A percentile compares a stretch with the other conserved stretches of the same genome.
These are phyloP conservation scores for Colletotrichum caudatum DNA, from an alignment of 2,329 filamentous ascomycete species.

Conservation along the genomic window DNA sequence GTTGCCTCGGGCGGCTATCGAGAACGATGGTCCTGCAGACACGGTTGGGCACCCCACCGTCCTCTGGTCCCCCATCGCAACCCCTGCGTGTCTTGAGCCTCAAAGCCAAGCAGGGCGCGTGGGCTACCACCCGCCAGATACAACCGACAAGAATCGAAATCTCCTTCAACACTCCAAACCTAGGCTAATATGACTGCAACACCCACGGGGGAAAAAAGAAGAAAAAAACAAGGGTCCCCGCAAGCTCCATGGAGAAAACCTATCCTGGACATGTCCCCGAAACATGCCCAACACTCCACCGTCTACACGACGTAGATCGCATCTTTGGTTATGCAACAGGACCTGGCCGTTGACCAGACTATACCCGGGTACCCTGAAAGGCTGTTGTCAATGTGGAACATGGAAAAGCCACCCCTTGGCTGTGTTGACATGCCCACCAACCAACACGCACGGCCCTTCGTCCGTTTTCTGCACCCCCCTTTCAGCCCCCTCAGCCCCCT, in stretches of 20 bases:
- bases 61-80: not conserved
- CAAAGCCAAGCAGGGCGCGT: not conserved
- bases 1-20: not conserved
- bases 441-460: not conserved
- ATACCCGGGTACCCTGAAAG: not conserved
- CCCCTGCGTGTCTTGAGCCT: not conserved
- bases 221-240: too few relatives aligned
- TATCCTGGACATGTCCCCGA: not conserved
- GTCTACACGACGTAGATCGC: not conserved
- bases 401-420: not conserved
- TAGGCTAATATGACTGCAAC: not conserved
- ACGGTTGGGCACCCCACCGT: not conserved
- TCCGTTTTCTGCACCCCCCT: not conserved
- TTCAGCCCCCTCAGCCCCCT: not conserved
- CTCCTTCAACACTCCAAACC: not conserved
- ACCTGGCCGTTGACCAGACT: not conserved
- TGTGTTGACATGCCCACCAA: not conserved
- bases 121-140: not conserved
- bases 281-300: not conserved
- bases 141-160: not conserved
- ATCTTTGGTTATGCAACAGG: not conserved
- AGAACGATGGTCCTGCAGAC: not conserved
- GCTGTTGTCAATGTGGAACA: constrained; percentile 2
- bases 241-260: not conserved
- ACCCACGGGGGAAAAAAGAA: not conserved